Evolutionary conservation across 2,329 filamentous ascomycete species (phyloP).

Genomic region (Diaporthe batatas): DNA sequence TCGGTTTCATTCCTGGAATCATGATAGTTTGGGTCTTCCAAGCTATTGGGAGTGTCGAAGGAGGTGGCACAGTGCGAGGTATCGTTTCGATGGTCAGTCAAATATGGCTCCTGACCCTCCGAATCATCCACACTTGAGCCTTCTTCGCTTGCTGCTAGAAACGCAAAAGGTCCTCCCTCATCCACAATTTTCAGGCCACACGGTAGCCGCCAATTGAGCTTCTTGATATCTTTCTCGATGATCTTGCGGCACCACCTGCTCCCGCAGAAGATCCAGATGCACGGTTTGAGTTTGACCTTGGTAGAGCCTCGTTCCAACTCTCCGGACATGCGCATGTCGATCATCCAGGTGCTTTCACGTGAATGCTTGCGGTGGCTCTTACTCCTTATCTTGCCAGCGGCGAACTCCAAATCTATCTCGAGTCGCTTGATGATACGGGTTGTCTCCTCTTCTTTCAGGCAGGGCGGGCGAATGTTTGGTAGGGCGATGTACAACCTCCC

Average conservation of each 20-base stretch:
- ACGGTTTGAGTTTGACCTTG: conserved; percentile 2
- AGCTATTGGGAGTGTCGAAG: background rate
- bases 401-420: background rate
- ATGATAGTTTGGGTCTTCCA: too few relatives aligned
- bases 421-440: background rate
- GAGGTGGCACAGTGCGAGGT: background rate
- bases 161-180: background rate
- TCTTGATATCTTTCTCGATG: conserved; percentile 3
- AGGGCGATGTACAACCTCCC: background rate
- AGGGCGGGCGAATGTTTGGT: background rate
- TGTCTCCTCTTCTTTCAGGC: background rate
- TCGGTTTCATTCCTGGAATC: too few relatives aligned
- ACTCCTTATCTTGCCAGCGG: background rate
- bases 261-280: conserved; percentile 25
- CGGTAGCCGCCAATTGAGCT: background rate
- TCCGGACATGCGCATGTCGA: conserved; percentile 1
- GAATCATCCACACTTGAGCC: too few relatives aligned
- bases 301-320: background rate
- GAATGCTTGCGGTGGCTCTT: background rate
- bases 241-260: conserved; percentile 15
- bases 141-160: background rate
- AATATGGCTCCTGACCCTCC: too few relatives aligned
- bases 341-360: background rate
- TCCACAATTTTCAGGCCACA: background rate
- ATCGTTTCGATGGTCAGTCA: background rate